Evolutionary conservation across 805 yeast genomes (phyloP), one percentile per base, ranked within the genome.

Genomic region (Candida nemodendra): DNA sequence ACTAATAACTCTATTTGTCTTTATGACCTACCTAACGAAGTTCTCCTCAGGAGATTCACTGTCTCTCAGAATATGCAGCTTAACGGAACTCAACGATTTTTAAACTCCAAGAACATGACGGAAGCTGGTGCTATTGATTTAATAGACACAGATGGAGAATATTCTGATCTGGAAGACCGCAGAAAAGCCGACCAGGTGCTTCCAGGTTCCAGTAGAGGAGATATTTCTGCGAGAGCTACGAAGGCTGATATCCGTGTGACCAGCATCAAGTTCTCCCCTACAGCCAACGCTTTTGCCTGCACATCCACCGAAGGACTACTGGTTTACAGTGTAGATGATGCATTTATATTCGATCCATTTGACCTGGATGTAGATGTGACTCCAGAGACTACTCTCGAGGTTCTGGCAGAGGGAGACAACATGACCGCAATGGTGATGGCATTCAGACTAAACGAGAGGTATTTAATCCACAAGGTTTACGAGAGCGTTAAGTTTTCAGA

Each of bases 281-380:
- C 96, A 0, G 84, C 95, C 2, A 72, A 83, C 15, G 79, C 95
- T 23, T 93, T 93, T 70, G 93, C 95, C 1, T 95, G 95, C 28
- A 93, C 96, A 0, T 81, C 96, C 0, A 93, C 99, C 0, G 98
- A 91, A 60, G 99, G 99, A 7, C 66, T 93, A 31, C 67, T 89
- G 39, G 69, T 93, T 1, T 93, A 76, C 59, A 82, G 95, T 1
- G 76, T 89, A 27, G 95, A 91, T 60, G 81, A 80, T 34, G 66
- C 76, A 9, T 64, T 82, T 34, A 66, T 81, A 19, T 93, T 93
- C 57, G 99, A 93, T 68, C 99, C 99, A 23, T 87, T 87, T 58
- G 98, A 93, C 60, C 72, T 93, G 56, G 98, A 91, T 57, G 69
- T 89, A 32, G 98, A 93, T 52, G 79, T 91, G 19, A 93, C 99